A percentile compares a stretch with the other conserved stretches of the same genome.
Conservation (phyloP, 352 stramenopile genomes). For the Phytophthora ohioensis region DNA sequence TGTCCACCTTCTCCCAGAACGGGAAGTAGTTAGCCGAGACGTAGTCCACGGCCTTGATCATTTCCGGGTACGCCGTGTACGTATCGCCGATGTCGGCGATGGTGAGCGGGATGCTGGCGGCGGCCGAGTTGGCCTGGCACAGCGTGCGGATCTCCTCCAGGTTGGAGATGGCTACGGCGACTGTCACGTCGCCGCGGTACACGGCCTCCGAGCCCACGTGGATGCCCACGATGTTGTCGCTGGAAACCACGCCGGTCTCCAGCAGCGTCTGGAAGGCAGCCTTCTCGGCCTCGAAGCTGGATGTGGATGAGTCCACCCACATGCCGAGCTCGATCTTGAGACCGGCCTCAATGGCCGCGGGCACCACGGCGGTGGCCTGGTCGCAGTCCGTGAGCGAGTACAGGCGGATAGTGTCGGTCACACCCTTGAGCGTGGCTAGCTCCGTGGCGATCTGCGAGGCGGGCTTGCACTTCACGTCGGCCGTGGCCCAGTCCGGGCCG, state of each 20-base stretch:
- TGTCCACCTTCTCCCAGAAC: slow-evolving; percentile 65
- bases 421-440: slow-evolving; percentile 51
- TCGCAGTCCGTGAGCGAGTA: slow-evolving; percentile 68
- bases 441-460: slow-evolving; percentile 55
- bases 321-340: slow-evolving; percentile 65
- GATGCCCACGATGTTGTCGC: slow-evolving; percentile 56
- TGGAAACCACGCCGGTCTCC: slow-evolving; percentile 46
- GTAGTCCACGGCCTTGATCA: slow-evolving; percentile 71
- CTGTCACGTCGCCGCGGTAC: slow-evolving; percentile 66
- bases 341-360: slow-evolving; percentile 47
- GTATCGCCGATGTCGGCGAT: slow-evolving; percentile 72
- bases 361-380: slow-evolving; percentile 49
- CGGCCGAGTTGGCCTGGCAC: slow-evolving; percentile 37
- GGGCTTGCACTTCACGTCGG: slow-evolving; percentile 66
- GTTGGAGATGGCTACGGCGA: slow-evolving; percentile 52
- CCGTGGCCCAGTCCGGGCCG: slow-evolving; percentile 57
- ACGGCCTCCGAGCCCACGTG: slow-evolving; percentile 79
- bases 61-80: slow-evolving; percentile 56
- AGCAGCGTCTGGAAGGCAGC: slow-evolving; percentile 54
- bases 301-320: slow-evolving; percentile 56
- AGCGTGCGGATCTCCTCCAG: slow-evolving; percentile 67
- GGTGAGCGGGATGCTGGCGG: slow-evolving; percentile 54
- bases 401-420: slow-evolving; percentile 61
- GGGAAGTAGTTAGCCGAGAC: slow-evolving; percentile 73
- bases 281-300: slow-evolving; percentile 54